A percentile compares a stretch with the other conserved stretches of the same genome.
Conservation (phyloP, 2,329 filamentous ascomycete genomes). For the Penicillium hordei region DNA sequence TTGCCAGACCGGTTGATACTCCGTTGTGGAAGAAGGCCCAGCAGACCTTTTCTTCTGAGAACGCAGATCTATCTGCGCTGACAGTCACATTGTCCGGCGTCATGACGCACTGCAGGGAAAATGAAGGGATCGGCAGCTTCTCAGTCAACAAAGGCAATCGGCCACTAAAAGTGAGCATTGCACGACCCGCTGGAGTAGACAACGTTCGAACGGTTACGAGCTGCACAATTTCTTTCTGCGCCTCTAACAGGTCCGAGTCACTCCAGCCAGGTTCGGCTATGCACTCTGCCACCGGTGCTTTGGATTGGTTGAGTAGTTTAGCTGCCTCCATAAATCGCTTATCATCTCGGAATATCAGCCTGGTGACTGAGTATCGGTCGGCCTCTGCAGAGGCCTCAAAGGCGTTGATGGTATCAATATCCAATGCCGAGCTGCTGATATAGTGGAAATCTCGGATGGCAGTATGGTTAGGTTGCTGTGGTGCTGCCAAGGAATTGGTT, state of each 20-base stretch:
- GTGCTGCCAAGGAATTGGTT: slow-evolving; percentile 34
- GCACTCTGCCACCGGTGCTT: slow-evolving; percentile 75
- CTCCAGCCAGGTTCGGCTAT: slow-evolving; percentile 73
- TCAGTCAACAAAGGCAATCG: slow-evolving; percentile 88
- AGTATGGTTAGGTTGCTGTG: slow-evolving; percentile 57
- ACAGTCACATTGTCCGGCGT: slow-evolving; percentile 89
- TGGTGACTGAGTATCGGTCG: slow-evolving; percentile 78
- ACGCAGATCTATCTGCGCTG: slow-evolving; percentile 82
- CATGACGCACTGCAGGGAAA: slow-evolving; percentile 88
- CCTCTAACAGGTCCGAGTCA: slow-evolving; percentile 84
- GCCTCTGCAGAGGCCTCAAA: slow-evolving; percentile 79
- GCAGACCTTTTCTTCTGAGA: slow-evolving; percentile 93
- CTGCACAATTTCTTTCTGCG: slow-evolving; percentile 86
- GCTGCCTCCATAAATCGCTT: slow-evolving; percentile 84
- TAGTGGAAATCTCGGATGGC: slow-evolving; percentile 72
- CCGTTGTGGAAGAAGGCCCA: slow-evolving; percentile 99
- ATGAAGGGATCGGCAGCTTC: slow-evolving; percentile 83
- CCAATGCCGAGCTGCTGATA: slow-evolving; percentile 61
- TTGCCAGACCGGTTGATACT: slow-evolving; percentile 86
- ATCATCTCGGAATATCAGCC: slow-evolving; percentile 87
- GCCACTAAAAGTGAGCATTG: slow-evolving; percentile 82
- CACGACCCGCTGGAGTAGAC: slow-evolving; percentile 82
- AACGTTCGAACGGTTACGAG: slow-evolving; percentile 83
- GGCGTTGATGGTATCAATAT: slow-evolving; percentile 53
- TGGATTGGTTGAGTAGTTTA: slow-evolving; percentile 79